Evolutionary conservation across 2,329 filamentous ascomycete genomes (phyloP), one percentile per base, ranked within the genome.

Genomic region (Botrytis porri): DNA sequence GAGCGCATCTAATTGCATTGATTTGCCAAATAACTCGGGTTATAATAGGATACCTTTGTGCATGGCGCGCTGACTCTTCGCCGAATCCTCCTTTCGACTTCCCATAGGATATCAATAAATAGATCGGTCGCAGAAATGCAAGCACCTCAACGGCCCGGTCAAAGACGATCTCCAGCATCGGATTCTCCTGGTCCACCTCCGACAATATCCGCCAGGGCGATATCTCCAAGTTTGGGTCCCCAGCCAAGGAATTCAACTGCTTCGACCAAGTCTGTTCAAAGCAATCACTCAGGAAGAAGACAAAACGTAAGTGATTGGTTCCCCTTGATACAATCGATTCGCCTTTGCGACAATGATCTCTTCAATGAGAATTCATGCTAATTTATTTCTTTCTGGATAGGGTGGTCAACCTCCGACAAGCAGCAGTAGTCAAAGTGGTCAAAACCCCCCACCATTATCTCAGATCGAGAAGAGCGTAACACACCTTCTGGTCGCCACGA

Each of bases 381-480:
- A 77, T 62, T 57, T n/a, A 12, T 32, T 63, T n/a, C 57, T 22
- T 35, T 62, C 35, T 29, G n/a, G 16, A 69, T n/a, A 80, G 77
- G 62, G 65, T 41, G 71, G 69, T 35, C 74, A 70, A 72, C 45
- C 76, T 37, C 75, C 76, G 65, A 51, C 76, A 41, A 65, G 75
- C 35, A 74, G 76, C 54, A 59, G 75, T 35, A 74, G 76, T 64
- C 70, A 72, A 60, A 76, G 64, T 63, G 75, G 67, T 57, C 75
- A 78, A 43, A 76, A 75, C 73, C 76, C 76, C 60, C 78, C 77
- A 71, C 80, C 80, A 45, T 73, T 99, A 77, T 98, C 95, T 70
- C 95, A 97, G 83, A 99, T 99, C 83, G 96, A 99, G 85, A 98
- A 98, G 86, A 98, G 95, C 82, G 96, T 99, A 76, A 98, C 95